These are phyloP conservation scores for Kondoa subrosea DNA, from an alignment of 768 basidiomycete genomes.

Conservation along the genomic window DNA sequence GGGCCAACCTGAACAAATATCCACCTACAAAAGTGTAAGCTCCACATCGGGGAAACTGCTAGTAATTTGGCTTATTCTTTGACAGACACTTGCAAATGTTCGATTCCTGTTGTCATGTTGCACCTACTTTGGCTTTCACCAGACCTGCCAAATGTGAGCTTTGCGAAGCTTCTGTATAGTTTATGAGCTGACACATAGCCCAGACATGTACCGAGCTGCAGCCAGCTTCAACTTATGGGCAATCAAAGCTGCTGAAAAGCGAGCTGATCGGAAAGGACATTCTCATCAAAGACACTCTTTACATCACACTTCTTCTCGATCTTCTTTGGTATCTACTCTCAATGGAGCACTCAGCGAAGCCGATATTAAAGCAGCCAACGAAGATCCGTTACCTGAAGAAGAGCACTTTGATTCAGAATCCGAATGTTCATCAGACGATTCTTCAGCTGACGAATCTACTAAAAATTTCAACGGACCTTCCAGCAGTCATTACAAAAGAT, in stretches of 20 bases:
- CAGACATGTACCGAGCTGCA: slow-evolving; percentile 34
- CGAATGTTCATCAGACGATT: background rate
- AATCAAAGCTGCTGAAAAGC: slow-evolving; percentile 25
- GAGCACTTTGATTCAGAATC: background rate
- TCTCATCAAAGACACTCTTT: background rate
- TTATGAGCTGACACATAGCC: background rate
- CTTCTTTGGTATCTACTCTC: too few species aligned
- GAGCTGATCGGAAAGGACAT: background rate
- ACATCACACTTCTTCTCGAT: background rate
- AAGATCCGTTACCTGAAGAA: background rate
- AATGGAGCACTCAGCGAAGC: background rate
- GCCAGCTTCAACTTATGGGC: slow-evolving; percentile 33
- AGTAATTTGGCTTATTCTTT: slow-evolving; percentile 16
- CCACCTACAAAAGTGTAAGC: slow-evolving; percentile 27
- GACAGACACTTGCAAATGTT: background rate
- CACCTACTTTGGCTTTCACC: slow-evolving; percentile 28
- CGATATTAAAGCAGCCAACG: background rate
- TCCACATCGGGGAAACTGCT: slow-evolving; percentile 24
- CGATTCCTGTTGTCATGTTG: slow-evolving; percentile 13
- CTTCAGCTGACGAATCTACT: background rate
- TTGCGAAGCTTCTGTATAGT: background rate
- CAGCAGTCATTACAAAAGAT: background rate
- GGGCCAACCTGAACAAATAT: slow-evolving; percentile 13
- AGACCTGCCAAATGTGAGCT: slow-evolving; percentile 27
- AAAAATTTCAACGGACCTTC: background rate